Evolutionary conservation across 768 basidiomycete genomes (phyloP).

Genomic region (Podaxis sp.): DNA sequence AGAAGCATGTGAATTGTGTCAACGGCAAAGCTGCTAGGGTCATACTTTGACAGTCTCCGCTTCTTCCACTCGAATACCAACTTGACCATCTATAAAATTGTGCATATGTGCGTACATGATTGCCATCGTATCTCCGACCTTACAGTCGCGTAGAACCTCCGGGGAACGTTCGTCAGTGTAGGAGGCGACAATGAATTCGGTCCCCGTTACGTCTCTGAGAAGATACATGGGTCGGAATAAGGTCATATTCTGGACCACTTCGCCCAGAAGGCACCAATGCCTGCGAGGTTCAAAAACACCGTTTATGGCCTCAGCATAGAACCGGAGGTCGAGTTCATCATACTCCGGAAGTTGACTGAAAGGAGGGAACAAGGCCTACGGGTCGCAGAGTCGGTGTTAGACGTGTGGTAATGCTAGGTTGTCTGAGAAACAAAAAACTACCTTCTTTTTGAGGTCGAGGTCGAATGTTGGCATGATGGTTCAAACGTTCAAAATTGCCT

Average conservation of each 20-base stretch:
- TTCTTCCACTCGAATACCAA: conserved; percentile 26
- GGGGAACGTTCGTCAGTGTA: conserved; percentile 20
- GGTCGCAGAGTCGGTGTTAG: neutral
- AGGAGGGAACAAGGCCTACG: neutral
- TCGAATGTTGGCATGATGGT: neutral
- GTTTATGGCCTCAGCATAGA: neutral
- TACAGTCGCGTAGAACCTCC: conserved; percentile 14
- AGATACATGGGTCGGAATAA: conserved; percentile 22
- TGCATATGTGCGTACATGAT: conserved; percentile 29
- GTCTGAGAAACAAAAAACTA: neutral
- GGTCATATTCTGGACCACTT: conserved; percentile 22
- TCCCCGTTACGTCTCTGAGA: conserved; percentile 25
- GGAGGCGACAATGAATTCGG: conserved; percentile 21
- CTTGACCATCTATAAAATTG: conserved; percentile 25
- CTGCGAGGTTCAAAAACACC: conserved; percentile 16
- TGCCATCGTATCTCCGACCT: conserved; percentile 23
- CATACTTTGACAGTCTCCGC: conserved; percentile 22
- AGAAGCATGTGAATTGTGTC: neutral
- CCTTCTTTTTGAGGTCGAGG: neutral
- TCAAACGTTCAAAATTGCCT: neutral
- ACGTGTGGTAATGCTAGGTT: neutral
- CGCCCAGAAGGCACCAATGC: conserved; percentile 33
- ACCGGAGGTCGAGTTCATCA: neutral
- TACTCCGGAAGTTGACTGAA: neutral
- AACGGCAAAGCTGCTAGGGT: neutral